phyloP scores from a whole-genome alignment of 306 rosid genomes.

The Spatholobus suberectus region DNA sequence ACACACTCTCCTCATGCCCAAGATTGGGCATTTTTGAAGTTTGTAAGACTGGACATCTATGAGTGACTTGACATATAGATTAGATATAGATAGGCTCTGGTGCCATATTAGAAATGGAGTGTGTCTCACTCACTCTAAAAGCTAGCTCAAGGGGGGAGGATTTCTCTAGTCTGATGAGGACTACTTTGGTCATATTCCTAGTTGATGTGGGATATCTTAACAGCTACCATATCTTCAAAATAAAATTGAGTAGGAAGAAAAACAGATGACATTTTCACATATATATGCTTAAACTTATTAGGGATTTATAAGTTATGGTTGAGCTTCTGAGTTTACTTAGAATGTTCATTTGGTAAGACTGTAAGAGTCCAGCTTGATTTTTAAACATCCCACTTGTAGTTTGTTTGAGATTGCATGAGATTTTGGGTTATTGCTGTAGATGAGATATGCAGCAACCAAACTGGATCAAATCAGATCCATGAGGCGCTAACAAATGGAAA shows the following conservation, averaged over 20 bases:
- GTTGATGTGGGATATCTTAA: background rate
- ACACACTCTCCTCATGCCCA: background rate
- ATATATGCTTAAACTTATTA: conserved; percentile 1
- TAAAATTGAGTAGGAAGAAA: background rate
- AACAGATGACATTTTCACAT: conserved; percentile 1
- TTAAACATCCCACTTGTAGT: background rate
- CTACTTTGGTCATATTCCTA: background rate
- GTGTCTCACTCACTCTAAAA: background rate
- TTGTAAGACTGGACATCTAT: background rate
- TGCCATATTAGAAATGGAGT: background rate
- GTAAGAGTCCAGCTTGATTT: background rate
- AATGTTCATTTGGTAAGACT: conserved; percentile 8
- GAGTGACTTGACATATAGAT: background rate
- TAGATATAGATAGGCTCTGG: background rate
- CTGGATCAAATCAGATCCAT: too few species aligned
- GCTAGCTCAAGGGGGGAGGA: background rate
- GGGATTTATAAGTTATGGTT: background rate
- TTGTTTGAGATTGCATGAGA: too few species aligned
- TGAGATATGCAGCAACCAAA: too few species aligned
- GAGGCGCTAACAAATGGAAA: too few species aligned
- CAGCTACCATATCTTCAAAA: background rate
- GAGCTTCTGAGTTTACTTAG: conserved; percentile 4
- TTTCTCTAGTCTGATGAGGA: background rate
- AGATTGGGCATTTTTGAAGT: background rate
- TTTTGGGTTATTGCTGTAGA: too few species aligned